Conservation (phyloP, 2,329 filamentous ascomycete species). For the Paracoccidioides lutzii region DNA sequence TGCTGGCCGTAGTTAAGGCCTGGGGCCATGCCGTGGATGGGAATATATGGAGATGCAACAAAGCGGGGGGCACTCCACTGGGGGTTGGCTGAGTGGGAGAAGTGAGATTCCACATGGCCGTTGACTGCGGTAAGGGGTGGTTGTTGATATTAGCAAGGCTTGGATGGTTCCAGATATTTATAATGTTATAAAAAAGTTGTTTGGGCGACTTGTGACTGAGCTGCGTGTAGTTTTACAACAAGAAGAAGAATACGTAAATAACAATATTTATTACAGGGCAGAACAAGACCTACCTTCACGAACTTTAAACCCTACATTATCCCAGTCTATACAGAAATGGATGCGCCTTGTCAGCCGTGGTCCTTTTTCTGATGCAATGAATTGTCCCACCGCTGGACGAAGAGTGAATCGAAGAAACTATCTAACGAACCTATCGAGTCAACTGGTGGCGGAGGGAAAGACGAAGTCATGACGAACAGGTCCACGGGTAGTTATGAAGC, state of each 20-base stretch:
- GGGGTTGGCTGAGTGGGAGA: constrained; percentile 54
- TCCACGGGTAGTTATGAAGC: too few species aligned
- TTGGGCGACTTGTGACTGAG: not conserved
- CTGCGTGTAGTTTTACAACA: too few species aligned
- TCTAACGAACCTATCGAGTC: constrained; percentile 52
- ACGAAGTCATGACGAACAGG: constrained; percentile 17
- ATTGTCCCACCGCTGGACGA: not conserved
- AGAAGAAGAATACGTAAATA: too few species aligned
- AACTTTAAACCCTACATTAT: constrained; percentile 81
- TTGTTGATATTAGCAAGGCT: not conserved
- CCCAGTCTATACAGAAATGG: constrained; percentile 54
- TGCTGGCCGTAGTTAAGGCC: constrained; percentile 95
- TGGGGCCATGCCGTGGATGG: constrained; percentile 88
- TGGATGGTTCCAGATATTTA: too few species aligned
- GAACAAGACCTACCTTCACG: constrained; percentile 55
- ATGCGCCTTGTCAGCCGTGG: not conserved
- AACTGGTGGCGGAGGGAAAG: constrained; percentile 65
- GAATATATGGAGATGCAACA: constrained; percentile 69
- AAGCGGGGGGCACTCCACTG: constrained; percentile 69
- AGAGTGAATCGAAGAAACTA: not conserved
- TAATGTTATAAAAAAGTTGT: not conserved
- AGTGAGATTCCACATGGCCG: constrained; percentile 83
- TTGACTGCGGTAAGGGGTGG: constrained; percentile 46
- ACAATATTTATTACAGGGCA: not conserved
- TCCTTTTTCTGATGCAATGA: not conserved